Evolutionary conservation across 2,329 filamentous ascomycete species (phyloP), one percentile per base, ranked within the genome.

Genomic region (Talaromyces piceae): DNA sequence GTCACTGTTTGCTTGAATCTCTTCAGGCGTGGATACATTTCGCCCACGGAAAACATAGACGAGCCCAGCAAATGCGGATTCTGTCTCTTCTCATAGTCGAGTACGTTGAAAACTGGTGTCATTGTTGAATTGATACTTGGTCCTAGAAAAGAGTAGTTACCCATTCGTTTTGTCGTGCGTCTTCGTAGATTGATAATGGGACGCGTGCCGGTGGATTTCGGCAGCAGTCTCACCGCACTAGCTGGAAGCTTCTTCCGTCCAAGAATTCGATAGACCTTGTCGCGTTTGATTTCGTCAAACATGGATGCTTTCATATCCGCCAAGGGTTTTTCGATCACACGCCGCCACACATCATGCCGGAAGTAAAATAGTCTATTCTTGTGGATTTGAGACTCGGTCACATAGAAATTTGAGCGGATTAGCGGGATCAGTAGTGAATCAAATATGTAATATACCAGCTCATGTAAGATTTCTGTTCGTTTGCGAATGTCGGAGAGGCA

Each of bases 401-500:
- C 87, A 63, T 97, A 91, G 62, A 98, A 98, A 61, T 93, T 91
- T 56, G 81, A 83, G 28, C 88, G 82, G 45, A 97, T 79, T 6
- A 98, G 76, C 8, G 93, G 91, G 59, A 97, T 87, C 51, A 98
- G 64, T 20, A 96, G 76, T 0, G 91, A 96, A 67, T 98, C 93
- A 61, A 98, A 93, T 3, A 95, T 58, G 65, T 91, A 98, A 70
- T 96, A 97, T 5, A 97, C 61, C 52, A 97, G 83, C 65, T 98
- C 93, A 49, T 83, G 71, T 45, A 96, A 80, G 0, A 97, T 76
- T 62, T 96, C 87, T 23, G 73, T 74, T 9, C 91, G 83, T 67
- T 96, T 97, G 5, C 73, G 70, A 26, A 80, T 74, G 62, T 97
- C 91, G 0, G 85, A 83, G 53, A 77, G 74, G 54, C 86, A 86